phyloP scores from a whole-genome alignment of 2,329 filamentous ascomycete species.

The Aciculosporium take region DNA sequence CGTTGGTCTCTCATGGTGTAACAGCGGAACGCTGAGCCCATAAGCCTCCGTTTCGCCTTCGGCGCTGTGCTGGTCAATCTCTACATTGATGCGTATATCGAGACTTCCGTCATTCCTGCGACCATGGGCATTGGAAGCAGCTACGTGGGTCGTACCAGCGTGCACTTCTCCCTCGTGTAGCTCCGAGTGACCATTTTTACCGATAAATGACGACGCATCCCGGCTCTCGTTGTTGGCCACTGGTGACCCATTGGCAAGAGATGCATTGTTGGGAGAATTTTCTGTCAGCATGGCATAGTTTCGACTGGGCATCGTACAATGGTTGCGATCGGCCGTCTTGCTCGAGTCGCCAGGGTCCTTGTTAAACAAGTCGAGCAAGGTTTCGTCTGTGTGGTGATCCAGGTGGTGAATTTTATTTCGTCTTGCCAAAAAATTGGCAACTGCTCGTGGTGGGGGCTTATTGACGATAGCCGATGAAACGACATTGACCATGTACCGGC shows the following conservation, averaged over 20 bases:
- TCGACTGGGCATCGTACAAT: conserved; percentile 79
- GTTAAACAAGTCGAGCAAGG: conserved; percentile 82
- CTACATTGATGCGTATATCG: conserved; percentile 74
- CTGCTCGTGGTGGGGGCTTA: conserved; percentile 72
- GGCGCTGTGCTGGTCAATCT: conserved; percentile 71
- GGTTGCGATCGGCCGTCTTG: conserved; percentile 64
- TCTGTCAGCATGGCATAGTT: conserved; percentile 89
- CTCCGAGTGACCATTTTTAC: conserved; percentile 53
- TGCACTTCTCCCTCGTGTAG: conserved; percentile 64
- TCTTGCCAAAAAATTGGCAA: conserved; percentile 81
- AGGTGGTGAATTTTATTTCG: conserved; percentile 72
- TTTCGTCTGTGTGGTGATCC: conserved; percentile 68
- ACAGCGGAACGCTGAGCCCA: conserved; percentile 67
- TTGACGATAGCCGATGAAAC: conserved; percentile 94
- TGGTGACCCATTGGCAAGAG: conserved; percentile 13
- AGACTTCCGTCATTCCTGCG: conserved; percentile 46
- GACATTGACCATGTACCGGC: conserved; percentile 90
- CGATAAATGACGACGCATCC: conserved; percentile 16
- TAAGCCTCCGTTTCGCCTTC: conserved; percentile 72
- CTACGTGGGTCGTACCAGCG: conserved; percentile 65
- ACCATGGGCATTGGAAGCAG: conserved; percentile 45
- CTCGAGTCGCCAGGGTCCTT: conserved; percentile 65
- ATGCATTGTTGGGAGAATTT: conserved; percentile 50
- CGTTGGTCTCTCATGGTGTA: conserved; percentile 26
- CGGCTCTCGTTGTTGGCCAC: conserved; percentile 9